Base-by-base conservation (phyloP, 768 basidiomycete species). In the Boletus barrowsii region DNA sequence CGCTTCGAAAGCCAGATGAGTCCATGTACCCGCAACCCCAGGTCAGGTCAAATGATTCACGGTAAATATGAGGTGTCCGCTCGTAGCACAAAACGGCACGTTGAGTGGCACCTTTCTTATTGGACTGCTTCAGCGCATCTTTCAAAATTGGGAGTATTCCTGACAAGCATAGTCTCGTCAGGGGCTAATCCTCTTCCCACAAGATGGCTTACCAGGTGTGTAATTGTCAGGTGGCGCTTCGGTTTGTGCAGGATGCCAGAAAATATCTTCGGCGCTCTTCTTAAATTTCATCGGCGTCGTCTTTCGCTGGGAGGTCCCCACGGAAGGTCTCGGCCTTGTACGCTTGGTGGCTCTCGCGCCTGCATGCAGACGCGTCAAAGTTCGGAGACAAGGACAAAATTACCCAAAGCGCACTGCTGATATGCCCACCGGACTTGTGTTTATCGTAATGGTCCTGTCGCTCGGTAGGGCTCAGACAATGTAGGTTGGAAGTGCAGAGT, bases 21-120 rank as follows among this genome's bases (percentile, higher is more conserved):
- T 17, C 49, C 47, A 70, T 79, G 54, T 63, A 80, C 87, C 86
- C 88, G 60, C 87, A 88, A 14, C 90, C 90, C 90, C 90, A 93
- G 1, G 52, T 48, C 10, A 59, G 58, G 63, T 93, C 90, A 78
- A 85, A 90, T 0, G 53, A 10, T 64, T 88, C 84, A 33, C 73
- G 71, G 17, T 63, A 61, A 47, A 89, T 74, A 62, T 90, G 83
- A 3, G 89, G 84, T 1, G 79, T 77, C 36, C 71, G 70, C 15
- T 83, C 82, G 53, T 79, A 76, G 62, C 90, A 90, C 47, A 93
- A 72, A 10, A 79, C 81, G 1, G 86, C 89, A 29, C 81, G 76
- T 13, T 72, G 65, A 7, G 78, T 83, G 22, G 62, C 56, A 3
- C 82, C 83, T 50, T 75, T 78, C 9, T 66, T 68, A 59, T 86